Evolutionary conservation across 768 basidiomycete genomes (phyloP).

Genomic region (Termitomyces sp.): DNA sequence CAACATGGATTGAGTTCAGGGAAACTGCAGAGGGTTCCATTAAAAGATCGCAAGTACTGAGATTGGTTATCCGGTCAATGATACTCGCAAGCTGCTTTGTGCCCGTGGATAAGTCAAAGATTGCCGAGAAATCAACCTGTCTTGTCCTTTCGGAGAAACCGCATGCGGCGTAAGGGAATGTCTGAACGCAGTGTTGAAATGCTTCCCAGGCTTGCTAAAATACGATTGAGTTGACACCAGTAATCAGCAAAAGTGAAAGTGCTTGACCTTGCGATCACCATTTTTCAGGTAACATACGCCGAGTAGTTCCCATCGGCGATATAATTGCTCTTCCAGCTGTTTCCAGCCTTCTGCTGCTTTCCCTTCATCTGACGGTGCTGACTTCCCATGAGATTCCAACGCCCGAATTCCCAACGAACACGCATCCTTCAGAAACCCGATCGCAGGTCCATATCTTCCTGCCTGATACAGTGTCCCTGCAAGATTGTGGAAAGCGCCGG

Average conservation of each 20-base stretch:
- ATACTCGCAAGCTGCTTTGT: conserved; percentile 58
- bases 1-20: conserved; percentile 26
- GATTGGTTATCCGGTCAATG: conserved; percentile 64
- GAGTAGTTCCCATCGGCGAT: conserved; percentile 77
- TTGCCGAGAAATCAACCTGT: conserved; percentile 20
- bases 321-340: conserved; percentile 62
- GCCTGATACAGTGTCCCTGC: conserved; percentile 71
- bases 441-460: conserved; percentile 55
- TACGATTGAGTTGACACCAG: conserved; percentile 2
- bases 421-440: conserved; percentile 63
- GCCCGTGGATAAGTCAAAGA: conserved; percentile 40
- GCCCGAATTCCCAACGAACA: conserved; percentile 54
- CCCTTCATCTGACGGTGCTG: neutral
- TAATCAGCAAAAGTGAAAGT: conserved; percentile 1
- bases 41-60: conserved; percentile 66
- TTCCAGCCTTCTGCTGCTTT: conserved; percentile 45
- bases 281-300: conserved; percentile 77
- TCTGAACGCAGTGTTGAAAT: conserved; percentile 45
- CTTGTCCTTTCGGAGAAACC: conserved; percentile 36
- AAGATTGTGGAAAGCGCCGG: conserved; percentile 68
- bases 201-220: conserved; percentile 59
- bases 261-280: conserved; percentile 68
- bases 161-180: conserved; percentile 49
- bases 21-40: conserved; percentile 49
- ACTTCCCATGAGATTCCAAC: conserved; percentile 27